A percentile compares a stretch with the other conserved stretches of the same genome.
phyloP scores from a whole-genome alignment of 306 rosid species.

The Coriaria nepalensis region DNA sequence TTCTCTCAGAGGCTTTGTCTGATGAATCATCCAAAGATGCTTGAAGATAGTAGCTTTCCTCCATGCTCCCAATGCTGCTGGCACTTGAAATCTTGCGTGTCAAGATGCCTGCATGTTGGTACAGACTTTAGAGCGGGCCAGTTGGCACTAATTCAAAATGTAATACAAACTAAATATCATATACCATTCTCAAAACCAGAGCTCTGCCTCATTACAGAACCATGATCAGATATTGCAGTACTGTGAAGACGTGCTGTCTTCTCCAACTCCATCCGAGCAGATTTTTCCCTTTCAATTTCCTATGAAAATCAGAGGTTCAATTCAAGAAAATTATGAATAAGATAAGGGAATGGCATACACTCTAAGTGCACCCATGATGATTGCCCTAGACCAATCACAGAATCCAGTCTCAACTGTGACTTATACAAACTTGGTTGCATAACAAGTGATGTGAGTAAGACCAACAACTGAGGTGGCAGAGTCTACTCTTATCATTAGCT shows the following conservation, averaged over 20 bases:
- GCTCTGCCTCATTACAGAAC: slow-evolving; percentile 33
- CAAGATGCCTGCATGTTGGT: slow-evolving; percentile 49
- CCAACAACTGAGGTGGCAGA: too few species aligned
- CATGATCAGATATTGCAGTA: slow-evolving; percentile 44
- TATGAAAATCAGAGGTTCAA: slow-evolving; percentile 24
- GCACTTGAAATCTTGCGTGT: slow-evolving; percentile 70
- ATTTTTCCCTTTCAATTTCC: slow-evolving; percentile 94
- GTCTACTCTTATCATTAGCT: too few species aligned
- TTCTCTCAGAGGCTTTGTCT: slow-evolving; percentile 54
- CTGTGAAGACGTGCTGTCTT: slow-evolving; percentile 41
- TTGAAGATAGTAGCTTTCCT: slow-evolving; percentile 94
- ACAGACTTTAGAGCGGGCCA: slow-evolving; percentile 10
- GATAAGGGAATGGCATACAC: too few species aligned
- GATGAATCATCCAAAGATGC: slow-evolving; percentile 78
- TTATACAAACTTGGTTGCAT: too few species aligned
- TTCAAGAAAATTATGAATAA: slow-evolving; percentile 13
- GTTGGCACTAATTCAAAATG: slow-evolving; percentile 6
- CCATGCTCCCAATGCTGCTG: slow-evolving; percentile 85
- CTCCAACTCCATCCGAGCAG: slow-evolving; percentile 82
- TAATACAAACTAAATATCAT: slow-evolving; percentile 16
- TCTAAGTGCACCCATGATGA: too few species aligned
- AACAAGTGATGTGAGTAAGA: too few species aligned
- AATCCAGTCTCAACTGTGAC: too few species aligned
- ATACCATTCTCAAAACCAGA: slow-evolving; percentile 76
- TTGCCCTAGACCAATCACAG: too few species aligned